Conservation (phyloP, 1,284 basidiomycete species). For the Boletus semigastroideus region DNA sequence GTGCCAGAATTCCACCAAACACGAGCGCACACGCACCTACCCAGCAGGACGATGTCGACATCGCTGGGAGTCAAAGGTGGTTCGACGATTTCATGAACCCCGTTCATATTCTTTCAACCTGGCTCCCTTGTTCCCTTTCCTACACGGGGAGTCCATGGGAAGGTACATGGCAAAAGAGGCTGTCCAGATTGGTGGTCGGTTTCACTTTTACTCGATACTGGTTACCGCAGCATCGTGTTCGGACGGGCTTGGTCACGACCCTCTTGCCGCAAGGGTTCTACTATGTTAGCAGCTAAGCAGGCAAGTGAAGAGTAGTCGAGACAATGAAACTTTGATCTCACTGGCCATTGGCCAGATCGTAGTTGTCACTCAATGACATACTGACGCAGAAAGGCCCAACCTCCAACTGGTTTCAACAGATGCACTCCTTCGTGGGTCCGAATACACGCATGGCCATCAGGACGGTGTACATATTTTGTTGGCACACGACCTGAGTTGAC, state of each 20-base stretch:
- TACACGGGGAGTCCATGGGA: constrained; percentile 8
- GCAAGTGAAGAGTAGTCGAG: too few relatives aligned
- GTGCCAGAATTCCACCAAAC: not conserved
- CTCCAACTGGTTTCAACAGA: too few relatives aligned
- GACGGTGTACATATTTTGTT: too few relatives aligned
- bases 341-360: too few relatives aligned
- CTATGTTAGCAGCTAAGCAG: too few relatives aligned
- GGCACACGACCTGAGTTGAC: too few relatives aligned
- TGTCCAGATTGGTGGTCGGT: not conserved
- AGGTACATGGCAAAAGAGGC: not conserved
- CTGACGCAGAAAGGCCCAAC: too few relatives aligned
- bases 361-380: too few relatives aligned
- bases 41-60: constrained; percentile 1
- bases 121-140: not conserved
- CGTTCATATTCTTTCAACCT: constrained; percentile 9
- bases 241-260: not conserved
- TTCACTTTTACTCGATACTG: not conserved
- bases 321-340: too few relatives aligned
- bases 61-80: not conserved
- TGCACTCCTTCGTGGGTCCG: too few relatives aligned
- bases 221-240: not conserved
- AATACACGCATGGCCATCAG: too few relatives aligned
- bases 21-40: constrained; percentile 2
- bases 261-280: too few relatives aligned
- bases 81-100: not conserved